Evolutionary conservation across 169 alveolate species (phyloP), one percentile per base, ranked within the genome.

Genomic region (Fabrea salina): DNA sequence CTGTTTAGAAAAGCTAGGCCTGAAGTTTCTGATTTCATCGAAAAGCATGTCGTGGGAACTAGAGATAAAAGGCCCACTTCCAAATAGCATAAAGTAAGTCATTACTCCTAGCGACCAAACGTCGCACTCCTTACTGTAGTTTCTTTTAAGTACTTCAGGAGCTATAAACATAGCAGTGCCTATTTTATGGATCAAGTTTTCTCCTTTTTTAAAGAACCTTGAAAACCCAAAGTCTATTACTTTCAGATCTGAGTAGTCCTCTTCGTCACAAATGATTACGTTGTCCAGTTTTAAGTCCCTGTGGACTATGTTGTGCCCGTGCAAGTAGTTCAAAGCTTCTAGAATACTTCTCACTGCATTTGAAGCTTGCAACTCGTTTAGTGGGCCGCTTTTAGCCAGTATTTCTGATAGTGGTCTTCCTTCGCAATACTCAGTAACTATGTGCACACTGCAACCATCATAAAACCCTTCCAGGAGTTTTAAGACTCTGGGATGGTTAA

Each of bases 61-160:
- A 27, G 37, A 47, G 11, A 13, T 16, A 81, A 97, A 97, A 8
- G 99, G 98, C 0, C 97, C 97, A 81, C 87, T 86, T 40, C 91
- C 93, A n/a, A 89, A 81, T 13, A 82, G 76, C 4, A 90, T 76
- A 35, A 88, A 86, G 74, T 58, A 82, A 32, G 75, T 75, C 11
- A 86, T 86, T 33, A 91, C 94, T 33, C 88, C 88, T 37, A 71
- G 50, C 8, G 82, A 33, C 85, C 88, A 83, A 5, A 76, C n/a
- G 57, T 83, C 88, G 16, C 88, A 83, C 70, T 83, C 77, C 25
- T 79, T 74, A 33, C 71, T 44, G 41, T 83, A 83, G 51, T 56
- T 67, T 44, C 50, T 32, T 32, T 44, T 53, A 4, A 83, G 75
- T 3, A 83, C 83, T 37, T 83, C 89, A 39, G 89, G 89, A 33